Conservation (phyloP, 768 basidiomycete genomes). For the Bullera alba region DNA sequence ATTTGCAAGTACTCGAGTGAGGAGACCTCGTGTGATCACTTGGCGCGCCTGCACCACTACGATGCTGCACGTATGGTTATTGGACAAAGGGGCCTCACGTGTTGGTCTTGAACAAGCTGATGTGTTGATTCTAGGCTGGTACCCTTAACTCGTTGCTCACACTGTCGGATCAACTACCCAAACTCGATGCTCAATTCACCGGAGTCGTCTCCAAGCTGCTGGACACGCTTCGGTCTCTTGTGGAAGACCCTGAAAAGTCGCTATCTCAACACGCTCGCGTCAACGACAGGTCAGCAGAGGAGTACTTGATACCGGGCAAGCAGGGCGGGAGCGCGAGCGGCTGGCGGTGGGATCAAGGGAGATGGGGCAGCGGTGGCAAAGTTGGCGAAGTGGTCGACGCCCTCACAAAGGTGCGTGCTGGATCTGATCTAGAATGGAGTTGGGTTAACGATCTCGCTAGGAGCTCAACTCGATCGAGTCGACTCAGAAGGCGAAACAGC, state of each 20-base stretch:
- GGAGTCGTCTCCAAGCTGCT: constrained; percentile 82
- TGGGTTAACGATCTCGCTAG: constrained; percentile 49
- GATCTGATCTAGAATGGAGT: neutral
- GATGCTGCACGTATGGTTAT: too few relatives aligned
- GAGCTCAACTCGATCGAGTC: constrained; percentile 93
- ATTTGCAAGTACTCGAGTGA: neutral
- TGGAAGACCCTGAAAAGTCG: constrained; percentile 65
- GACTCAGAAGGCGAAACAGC: constrained; percentile 83
- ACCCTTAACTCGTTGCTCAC: constrained; percentile 82
- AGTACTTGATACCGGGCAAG: constrained; percentile 58
- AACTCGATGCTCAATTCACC: constrained; percentile 83
- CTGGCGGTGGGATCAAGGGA: constrained; percentile 91
- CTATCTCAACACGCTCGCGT: constrained; percentile 37
- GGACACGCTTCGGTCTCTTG: constrained; percentile 81
- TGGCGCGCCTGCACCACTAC: too few relatives aligned
- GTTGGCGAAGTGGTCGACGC: constrained; percentile 77
- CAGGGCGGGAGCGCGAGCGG: constrained; percentile 34
- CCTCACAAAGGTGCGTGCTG: constrained; percentile 68
- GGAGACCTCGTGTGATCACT: neutral
- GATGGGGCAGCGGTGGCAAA: constrained; percentile 76
- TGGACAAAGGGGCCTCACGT: too few relatives aligned
- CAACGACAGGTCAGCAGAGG: constrained; percentile 70
- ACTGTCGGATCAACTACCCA: constrained; percentile 86
- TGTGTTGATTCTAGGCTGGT: too few relatives aligned
- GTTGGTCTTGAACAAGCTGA: too few relatives aligned